Base-by-base conservation (phyloP, 306 rosid genomes). In the Casuarina equisetifolia region DNA sequence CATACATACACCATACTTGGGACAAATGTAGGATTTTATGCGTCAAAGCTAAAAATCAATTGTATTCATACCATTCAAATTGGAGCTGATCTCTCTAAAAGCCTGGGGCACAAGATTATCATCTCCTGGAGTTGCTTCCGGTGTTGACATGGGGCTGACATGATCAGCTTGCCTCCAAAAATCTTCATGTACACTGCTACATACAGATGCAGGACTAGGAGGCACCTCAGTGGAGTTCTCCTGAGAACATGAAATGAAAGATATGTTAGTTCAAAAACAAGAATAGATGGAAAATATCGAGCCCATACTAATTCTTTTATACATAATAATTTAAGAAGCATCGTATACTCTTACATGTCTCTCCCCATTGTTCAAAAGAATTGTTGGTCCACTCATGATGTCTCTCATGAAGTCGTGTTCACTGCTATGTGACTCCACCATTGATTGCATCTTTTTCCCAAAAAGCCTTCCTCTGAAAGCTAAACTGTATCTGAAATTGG, bases 211-310 rank as follows among this genome's bases (percentile, higher is more conserved):
- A 70, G 99, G 99, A 86, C 99, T 96, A 69, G 99, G 99, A 81
- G 99, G 99, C 55, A 96, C 99, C 91, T 96, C 99, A 43, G 99
- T 96, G 82, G 83, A 92, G 77, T 92, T 96, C 54, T 96, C 99
- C 99, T 96, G 54, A 73, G 68, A 82, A 74, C 82, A 70, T 32
- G 69, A 53, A 69, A 75, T 44, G 79, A 73, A 70, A 80, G 54
- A 82, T 76, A 3, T 35, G 53, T 48, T 51, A 48, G 76, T 78
- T 71, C 77, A 78, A 81, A 39, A 77, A 79, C 67, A 82, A 70
- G 36, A 53, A 32, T 39, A 78, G 69, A 55, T 59, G 69, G 69
- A 76, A 78, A 77, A 50, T 32, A 81, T 39, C 52, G 58, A 72
- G 72, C 77, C 77, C 17, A 70, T 50, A 53, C 46, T 53, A 48